Conservation (phyloP, 306 rosid genomes). For the Corylus heterophylla region DNA sequence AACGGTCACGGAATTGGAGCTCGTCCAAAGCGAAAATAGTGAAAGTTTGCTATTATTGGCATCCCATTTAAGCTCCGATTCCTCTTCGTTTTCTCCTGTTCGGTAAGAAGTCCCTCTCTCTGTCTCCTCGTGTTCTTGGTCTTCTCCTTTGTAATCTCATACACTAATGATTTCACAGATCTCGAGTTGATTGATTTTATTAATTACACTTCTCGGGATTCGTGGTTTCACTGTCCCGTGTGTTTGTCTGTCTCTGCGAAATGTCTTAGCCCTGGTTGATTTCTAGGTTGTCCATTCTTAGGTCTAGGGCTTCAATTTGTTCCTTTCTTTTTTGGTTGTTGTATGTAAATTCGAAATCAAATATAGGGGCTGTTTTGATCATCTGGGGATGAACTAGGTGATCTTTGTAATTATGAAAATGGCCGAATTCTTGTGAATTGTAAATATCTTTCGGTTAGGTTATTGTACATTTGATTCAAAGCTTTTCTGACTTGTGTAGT, state of each 20-base stretch:
- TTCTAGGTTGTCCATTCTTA: neutral
- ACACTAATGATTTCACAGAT: neutral
- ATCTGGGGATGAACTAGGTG: conserved; percentile 45
- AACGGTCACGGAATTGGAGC: neutral
- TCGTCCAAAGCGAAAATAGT: neutral
- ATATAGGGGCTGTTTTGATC: conserved; percentile 29
- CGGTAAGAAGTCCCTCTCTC: conserved; percentile 20
- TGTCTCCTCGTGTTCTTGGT: neutral
- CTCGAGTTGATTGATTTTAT: neutral
- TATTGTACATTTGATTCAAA: conserved; percentile 28
- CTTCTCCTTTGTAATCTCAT: neutral
- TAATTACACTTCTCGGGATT: too few species aligned
- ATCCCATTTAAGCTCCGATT: neutral
- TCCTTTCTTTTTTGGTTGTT: conserved; percentile 5
- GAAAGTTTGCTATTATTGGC: neutral
- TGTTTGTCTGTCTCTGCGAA: conserved; percentile 1
- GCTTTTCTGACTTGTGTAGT: conserved; percentile 3
- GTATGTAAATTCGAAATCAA: conserved; percentile 14
- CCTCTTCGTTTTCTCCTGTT: conserved; percentile 21
- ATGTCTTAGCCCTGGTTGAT: conserved; percentile 3
- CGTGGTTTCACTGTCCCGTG: neutral
- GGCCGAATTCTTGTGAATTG: conserved; percentile 33
- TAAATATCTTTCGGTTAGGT: conserved; percentile 27
- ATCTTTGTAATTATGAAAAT: conserved; percentile 28
- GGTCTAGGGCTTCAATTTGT: conserved; percentile 15